Percentiles rank a stretch among this genome's conserved stretches.
These are phyloP conservation scores for Gyromitra esculenta DNA, from an alignment of 2,329 filamentous ascomycete genomes.

Conservation along the genomic window DNA sequence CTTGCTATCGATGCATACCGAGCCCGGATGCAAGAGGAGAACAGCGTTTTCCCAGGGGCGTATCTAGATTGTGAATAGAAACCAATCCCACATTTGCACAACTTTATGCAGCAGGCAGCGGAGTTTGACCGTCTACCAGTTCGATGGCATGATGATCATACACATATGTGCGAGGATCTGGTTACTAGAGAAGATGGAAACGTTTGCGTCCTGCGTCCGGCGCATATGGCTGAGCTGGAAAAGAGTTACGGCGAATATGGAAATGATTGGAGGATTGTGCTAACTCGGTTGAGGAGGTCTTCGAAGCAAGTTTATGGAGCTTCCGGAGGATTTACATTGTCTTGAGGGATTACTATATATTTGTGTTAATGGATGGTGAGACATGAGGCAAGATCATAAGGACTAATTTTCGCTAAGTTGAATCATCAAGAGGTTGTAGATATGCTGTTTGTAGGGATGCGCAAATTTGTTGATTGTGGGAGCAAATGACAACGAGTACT, in stretches of 20 bases:
- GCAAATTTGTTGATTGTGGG: too few relatives aligned
- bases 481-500: too few relatives aligned
- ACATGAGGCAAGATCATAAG: neutral
- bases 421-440: too few relatives aligned
- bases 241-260: neutral
- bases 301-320: neutral
- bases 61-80: neutral
- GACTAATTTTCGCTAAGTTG: neutral
- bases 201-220: neutral
- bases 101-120: neutral
- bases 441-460: too few relatives aligned
- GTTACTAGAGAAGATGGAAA: conserved; percentile 10
- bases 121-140: neutral
- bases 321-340: neutral
- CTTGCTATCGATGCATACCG: conserved; percentile 9
- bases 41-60: conserved; percentile 2
- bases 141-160: conserved; percentile 17
- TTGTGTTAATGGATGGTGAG: neutral
- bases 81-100: neutral
- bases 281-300: conserved; percentile 8
- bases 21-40: conserved; percentile 2
- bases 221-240: neutral
- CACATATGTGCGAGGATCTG: neutral
- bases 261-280: neutral
- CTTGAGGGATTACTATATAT: neutral